Evolutionary conservation across 139 green algal species (phyloP).

Genomic region (Tetradesmus lagerheimii): DNA sequence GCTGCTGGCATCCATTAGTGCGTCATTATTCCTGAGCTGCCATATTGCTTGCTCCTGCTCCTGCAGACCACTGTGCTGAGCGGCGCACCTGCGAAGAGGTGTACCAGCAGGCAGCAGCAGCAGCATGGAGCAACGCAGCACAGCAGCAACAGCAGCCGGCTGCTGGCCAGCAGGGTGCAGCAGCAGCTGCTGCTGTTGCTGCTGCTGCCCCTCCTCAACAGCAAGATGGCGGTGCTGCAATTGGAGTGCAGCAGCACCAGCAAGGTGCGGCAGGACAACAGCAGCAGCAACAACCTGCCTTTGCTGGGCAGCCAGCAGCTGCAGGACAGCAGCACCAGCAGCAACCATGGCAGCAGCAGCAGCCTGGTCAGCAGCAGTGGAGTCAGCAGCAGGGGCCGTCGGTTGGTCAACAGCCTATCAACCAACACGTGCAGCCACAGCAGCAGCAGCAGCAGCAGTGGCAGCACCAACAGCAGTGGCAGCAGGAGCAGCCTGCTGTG

Average conservation of each 20-base stretch:
- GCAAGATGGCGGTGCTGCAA: neutral
- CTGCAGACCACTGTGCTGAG: conserved; percentile 34
- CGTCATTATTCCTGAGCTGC: too few species aligned
- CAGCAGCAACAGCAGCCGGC: conserved; percentile 27
- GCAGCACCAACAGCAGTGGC: neutral
- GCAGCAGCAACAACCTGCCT: neutral
- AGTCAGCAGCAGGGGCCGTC: neutral
- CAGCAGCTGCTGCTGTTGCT: neutral
- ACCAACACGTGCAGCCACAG: neutral
- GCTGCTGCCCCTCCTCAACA: neutral
- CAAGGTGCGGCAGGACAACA: too few species aligned
- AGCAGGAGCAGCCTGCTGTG: neutral
- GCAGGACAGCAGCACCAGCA: neutral
- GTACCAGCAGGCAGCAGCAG: conserved; percentile 39
- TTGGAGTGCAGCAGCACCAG: neutral
- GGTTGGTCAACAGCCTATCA: neutral
- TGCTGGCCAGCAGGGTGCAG: neutral
- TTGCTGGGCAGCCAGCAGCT: neutral
- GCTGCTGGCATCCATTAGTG: too few species aligned
- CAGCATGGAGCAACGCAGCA: conserved; percentile 17
- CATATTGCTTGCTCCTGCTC: neutral
- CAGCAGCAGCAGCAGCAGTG: neutral
- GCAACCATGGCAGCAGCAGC: neutral
- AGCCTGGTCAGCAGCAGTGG: neutral
- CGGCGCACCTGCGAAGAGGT: neutral